Conservation (phyloP, 1,284 basidiomycete genomes). For the Agroathelia rolfsii region DNA sequence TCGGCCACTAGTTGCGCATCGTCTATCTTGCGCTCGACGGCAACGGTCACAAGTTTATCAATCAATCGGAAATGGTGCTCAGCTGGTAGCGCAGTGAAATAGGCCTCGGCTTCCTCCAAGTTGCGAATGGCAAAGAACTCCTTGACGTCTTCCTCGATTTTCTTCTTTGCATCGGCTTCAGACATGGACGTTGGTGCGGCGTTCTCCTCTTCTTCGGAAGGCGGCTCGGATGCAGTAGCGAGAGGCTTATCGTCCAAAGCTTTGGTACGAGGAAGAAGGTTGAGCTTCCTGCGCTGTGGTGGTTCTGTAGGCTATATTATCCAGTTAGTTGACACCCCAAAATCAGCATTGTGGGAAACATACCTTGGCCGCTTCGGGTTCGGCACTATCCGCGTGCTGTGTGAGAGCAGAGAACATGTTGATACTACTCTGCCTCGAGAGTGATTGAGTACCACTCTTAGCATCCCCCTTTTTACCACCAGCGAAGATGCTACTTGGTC, state of each 20-base stretch:
- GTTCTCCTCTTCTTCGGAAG: slow-evolving; percentile 44
- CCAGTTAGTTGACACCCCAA: too few species aligned
- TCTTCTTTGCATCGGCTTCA: slow-evolving; percentile 64
- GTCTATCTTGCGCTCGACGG: slow-evolving; percentile 76
- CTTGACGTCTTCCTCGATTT: slow-evolving; percentile 73
- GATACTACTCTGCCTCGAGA: slow-evolving; percentile 64
- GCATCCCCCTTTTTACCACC: slow-evolving; percentile 49
- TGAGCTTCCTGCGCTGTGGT: slow-evolving; percentile 64
- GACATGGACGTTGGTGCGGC: slow-evolving; percentile 39
- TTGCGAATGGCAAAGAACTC: slow-evolving; percentile 72
- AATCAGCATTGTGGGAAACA: too few species aligned
- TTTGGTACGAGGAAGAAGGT: slow-evolving; percentile 44
- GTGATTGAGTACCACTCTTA: slow-evolving; percentile 55
- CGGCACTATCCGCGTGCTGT: slow-evolving; percentile 42
- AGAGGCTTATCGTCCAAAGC: slow-evolving; percentile 24
- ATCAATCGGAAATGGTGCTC: slow-evolving; percentile 60
- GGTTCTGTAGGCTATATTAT: slow-evolving; percentile 30
- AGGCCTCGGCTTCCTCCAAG: slow-evolving; percentile 79
- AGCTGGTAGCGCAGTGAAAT: slow-evolving; percentile 64
- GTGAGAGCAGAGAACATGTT: slow-evolving; percentile 87
- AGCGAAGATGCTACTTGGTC: slow-evolving; percentile 72
- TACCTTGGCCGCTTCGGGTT: slow-evolving; percentile 29
- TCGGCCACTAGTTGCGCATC: slow-evolving; percentile 73
- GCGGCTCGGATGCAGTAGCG: slow-evolving; percentile 30
- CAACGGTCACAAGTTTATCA: slow-evolving; percentile 61